Evolutionary conservation across 768 basidiomycete genomes (phyloP).

Genomic region (Strobilomyces confusus): DNA sequence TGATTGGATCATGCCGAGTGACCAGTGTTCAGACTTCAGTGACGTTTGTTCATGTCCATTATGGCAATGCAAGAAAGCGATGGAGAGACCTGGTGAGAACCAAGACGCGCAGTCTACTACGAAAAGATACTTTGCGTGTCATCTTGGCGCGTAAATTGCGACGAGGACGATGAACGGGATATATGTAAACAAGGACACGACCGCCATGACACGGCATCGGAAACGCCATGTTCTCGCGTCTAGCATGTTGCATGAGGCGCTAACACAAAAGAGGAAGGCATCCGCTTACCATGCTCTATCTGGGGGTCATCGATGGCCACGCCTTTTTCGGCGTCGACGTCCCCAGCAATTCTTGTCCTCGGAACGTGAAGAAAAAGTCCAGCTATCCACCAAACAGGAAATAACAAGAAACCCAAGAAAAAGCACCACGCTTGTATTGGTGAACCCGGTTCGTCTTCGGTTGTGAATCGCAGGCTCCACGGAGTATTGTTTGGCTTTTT

Average conservation of each 20-base stretch:
- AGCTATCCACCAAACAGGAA: slow-evolving; percentile 66
- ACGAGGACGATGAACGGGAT: slow-evolving; percentile 74
- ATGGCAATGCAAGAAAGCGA: slow-evolving; percentile 25
- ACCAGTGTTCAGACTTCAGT: slow-evolving; percentile 9
- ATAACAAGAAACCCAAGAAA: slow-evolving; percentile 62
- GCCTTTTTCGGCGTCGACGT: slow-evolving; percentile 55
- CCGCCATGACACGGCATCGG: slow-evolving; percentile 71
- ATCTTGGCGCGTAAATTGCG: slow-evolving; percentile 53
- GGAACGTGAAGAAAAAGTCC: slow-evolving; percentile 51
- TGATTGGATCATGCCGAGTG: slow-evolving; percentile 10
- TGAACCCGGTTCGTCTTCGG: slow-evolving; percentile 46
- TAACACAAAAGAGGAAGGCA: background rate
- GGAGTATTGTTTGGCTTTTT: slow-evolving; percentile 51
- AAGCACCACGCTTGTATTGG: slow-evolving; percentile 75
- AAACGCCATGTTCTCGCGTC: slow-evolving; percentile 72
- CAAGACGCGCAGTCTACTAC: slow-evolving; percentile 9
- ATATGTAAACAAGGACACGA: slow-evolving; percentile 67
- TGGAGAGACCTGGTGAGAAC: slow-evolving; percentile 1
- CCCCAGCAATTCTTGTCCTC: slow-evolving; percentile 58
- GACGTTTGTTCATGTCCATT: slow-evolving; percentile 16
- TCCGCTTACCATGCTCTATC: slow-evolving; percentile 63
- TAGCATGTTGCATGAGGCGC: slow-evolving; percentile 24
- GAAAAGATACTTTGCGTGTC: slow-evolving; percentile 13
- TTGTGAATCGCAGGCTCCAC: slow-evolving; percentile 57
- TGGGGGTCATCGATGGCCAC: slow-evolving; percentile 78